phyloP scores from a whole-genome alignment of 495 filamentous ascomycete genomes.

The Daldinia caldariorum region DNA sequence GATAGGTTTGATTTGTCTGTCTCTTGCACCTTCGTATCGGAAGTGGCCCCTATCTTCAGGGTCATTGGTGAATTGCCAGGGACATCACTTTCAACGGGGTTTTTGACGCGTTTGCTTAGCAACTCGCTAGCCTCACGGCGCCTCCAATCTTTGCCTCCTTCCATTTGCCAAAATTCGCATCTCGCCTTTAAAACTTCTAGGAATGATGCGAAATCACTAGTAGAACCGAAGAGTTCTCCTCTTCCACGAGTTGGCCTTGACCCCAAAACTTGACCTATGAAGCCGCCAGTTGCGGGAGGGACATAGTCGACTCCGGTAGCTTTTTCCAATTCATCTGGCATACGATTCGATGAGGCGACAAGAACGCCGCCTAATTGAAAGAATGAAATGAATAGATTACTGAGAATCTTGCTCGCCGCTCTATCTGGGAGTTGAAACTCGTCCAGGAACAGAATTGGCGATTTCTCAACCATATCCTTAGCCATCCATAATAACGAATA shows the following conservation, averaged over 20 bases:
- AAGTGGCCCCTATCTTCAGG: conserved; percentile 8
- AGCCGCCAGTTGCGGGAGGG: conserved; percentile 59
- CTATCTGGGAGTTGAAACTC: conserved; percentile 80
- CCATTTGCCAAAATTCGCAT: conserved; percentile 79
- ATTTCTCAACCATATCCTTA: conserved; percentile 70
- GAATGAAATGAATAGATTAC: conserved; percentile 74
- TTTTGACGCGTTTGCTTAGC: conserved; percentile 2
- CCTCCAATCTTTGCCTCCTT: conserved; percentile 72
- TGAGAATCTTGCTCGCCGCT: conserved; percentile 73
- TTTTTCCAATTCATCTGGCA: conserved; percentile 77
- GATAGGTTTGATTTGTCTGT: conserved; percentile 9
- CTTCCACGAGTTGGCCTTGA: conserved; percentile 40
- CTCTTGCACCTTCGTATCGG: conserved; percentile 12
- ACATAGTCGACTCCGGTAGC: conserved; percentile 69
- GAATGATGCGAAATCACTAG: conserved; percentile 72
- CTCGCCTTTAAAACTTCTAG: conserved; percentile 72
- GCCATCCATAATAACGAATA: conserved; percentile 73
- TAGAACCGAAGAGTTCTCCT: conserved; percentile 59
- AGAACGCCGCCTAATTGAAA: conserved; percentile 79
- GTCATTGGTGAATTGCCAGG: conserved; percentile 9
- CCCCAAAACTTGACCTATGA: conserved; percentile 59
- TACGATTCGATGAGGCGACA: conserved; percentile 75
- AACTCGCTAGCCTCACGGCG: conserved; percentile 55
- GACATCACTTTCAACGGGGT: conserved; percentile 11
- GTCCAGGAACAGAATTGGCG: conserved; percentile 76